Percentiles rank a stretch among this genome's conserved stretches.
Conservation (phyloP, 129 eudicot species). For the Gnaphalium uliginosum region DNA sequence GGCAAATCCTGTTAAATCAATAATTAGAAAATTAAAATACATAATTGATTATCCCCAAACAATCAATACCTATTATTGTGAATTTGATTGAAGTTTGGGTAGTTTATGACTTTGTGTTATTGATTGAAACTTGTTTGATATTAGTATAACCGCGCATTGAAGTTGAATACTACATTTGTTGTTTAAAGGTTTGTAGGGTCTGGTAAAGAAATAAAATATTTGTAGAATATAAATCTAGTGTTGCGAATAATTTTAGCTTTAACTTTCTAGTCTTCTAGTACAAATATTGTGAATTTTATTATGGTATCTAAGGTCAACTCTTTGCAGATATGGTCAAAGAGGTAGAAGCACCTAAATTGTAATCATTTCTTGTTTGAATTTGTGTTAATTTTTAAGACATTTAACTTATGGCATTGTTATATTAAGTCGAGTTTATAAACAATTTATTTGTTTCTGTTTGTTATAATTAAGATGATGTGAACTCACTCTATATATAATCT, state of each 20-base stretch:
- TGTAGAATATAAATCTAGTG: too few relatives aligned
- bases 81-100: neutral
- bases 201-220: too few relatives aligned
- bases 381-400: neutral
- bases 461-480: neutral
- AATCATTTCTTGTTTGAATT: neutral
- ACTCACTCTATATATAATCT: neutral
- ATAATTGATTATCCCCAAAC: neutral
- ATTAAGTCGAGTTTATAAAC: neutral
- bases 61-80: neutral
- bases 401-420: neutral
- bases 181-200: too few relatives aligned
- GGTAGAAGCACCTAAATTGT: too few relatives aligned
- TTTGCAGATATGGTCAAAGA: too few relatives aligned
- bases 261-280: too few relatives aligned
- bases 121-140: too few relatives aligned
- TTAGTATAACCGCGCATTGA: too few relatives aligned
- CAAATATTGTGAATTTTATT: too few relatives aligned
- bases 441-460: neutral
- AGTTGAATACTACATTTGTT: too few relatives aligned
- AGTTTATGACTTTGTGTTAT: neutral
- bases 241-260: too few relatives aligned
- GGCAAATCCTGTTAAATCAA: neutral
- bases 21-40: neutral
- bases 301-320: too few relatives aligned